Evolutionary conservation across 2,329 filamentous ascomycete species (phyloP).

Genomic region (Colletotrichum orchidophilum): DNA sequence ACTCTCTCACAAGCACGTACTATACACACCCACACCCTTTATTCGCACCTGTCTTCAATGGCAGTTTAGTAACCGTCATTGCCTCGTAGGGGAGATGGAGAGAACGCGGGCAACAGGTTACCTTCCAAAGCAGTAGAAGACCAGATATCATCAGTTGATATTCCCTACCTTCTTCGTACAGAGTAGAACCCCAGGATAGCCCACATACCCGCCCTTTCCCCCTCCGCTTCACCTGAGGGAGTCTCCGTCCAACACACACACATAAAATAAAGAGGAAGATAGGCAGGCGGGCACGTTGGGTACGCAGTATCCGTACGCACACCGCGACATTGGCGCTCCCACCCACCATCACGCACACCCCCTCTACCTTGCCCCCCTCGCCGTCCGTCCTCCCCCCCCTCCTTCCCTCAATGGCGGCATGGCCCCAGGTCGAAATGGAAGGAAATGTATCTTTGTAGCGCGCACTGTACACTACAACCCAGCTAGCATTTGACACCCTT

Average conservation of each 20-base stretch:
- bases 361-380: background rate
- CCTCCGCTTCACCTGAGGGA: background rate
- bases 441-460: constrained; percentile 8
- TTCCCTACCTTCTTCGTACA: background rate
- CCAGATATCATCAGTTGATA: background rate
- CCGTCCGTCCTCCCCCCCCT: background rate
- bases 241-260: background rate
- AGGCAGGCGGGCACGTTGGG: too few species aligned
- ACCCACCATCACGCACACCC: background rate
- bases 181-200: background rate
- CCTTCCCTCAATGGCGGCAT: background rate
- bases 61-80: too few species aligned
- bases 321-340: background rate
- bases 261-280: too few species aligned
- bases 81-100: too few species aligned
- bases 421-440: background rate
- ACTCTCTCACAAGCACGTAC: background rate
- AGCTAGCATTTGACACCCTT: constrained; percentile 28
- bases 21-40: background rate
- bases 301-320: too few species aligned
- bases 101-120: background rate
- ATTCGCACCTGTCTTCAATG: background rate
- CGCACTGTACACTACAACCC: constrained; percentile 30
- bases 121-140: background rate
- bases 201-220: background rate